A percentile compares a stretch with the other conserved stretches of the same genome.
phyloP scores from a whole-genome alignment of 805 yeast species.

The Saturnispora gosingensis region DNA sequence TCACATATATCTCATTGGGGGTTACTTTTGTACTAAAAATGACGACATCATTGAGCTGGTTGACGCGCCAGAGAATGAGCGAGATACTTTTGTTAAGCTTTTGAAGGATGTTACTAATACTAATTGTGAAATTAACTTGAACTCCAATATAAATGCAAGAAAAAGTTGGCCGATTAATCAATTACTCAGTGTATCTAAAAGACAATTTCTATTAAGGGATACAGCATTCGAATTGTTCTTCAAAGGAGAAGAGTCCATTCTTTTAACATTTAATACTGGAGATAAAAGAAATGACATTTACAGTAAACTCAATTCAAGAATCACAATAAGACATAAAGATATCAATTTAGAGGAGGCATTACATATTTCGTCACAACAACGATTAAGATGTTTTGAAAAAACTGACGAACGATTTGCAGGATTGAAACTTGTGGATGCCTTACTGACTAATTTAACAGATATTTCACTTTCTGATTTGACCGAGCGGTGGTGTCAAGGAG shows the following conservation, averaged over 20 bases:
- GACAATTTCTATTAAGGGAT: slow-evolving; percentile 71
- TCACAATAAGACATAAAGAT: slow-evolving; percentile 44
- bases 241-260: slow-evolving; percentile 58
- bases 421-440: slow-evolving; percentile 7
- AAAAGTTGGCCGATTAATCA: slow-evolving; percentile 53
- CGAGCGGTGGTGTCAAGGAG: slow-evolving; percentile 65
- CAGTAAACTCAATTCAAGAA: slow-evolving; percentile 37
- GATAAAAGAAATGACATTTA: slow-evolving; percentile 49
- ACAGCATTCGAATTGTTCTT: slow-evolving; percentile 75
- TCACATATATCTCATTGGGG: slow-evolving; percentile 59
- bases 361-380: slow-evolving; percentile 35
- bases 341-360: slow-evolving; percentile 46
- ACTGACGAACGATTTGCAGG: neutral
- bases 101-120: slow-evolving; percentile 31
- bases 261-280: slow-evolving; percentile 53
- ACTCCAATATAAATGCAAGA: slow-evolving; percentile 33
- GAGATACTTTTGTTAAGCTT: slow-evolving; percentile 63
- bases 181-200: slow-evolving; percentile 55
- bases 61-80: slow-evolving; percentile 50
- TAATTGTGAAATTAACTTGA: slow-evolving; percentile 11
- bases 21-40: slow-evolving; percentile 48
- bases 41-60: slow-evolving; percentile 53
- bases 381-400: slow-evolving; percentile 10
- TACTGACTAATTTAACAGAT: slow-evolving; percentile 12
- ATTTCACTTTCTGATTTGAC: slow-evolving; percentile 40